Base-by-base conservation (phyloP, 2,329 filamentous ascomycete genomes). In the Blastomyces percursus region DNA sequence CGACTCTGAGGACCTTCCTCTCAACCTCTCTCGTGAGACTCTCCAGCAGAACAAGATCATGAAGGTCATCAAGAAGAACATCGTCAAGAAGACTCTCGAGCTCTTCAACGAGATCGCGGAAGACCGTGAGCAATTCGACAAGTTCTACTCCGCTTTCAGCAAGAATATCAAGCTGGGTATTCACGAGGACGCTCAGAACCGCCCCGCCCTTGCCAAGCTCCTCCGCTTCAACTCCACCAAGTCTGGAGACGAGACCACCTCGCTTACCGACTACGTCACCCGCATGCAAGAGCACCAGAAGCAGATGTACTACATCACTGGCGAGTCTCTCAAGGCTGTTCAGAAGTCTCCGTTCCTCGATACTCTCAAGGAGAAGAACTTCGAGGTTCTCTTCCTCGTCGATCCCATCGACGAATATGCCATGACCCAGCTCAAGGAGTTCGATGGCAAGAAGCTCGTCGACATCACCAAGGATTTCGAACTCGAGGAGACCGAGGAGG, bases 51-150 rank as follows among this genome's bases (percentile, higher is more conserved):
- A 97, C 90, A 97, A 97, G 91, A 99, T 99, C 85, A 97, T 97
- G 94, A 97, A 97, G 89, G 94, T 97, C 80, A 97, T 97, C 86
- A 96, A 95, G 88, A 99, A 99, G 91, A 99, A 99, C 88, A 96
- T 99, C 69, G 92, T 99, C 85, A 99, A 97, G 92, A 99, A 99
- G 90, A 90, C 91, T 69, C 91, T 99, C 69, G 94, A 99, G 85
- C 91, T 99, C 78, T 99, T 99, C 89, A 86, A 87, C 74, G 94
- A 99, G 85, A 99, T 99, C 68, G 88, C 94, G 64, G 94, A 99
- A 85, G 94, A 99, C 82, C 96, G 96, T 82, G 94, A 99, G 87
- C 90, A 96, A 80, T 99, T 99, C 79, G 94, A 99, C 87, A 99
- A 99, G 88, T 99, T 99, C 88, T 99, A 99, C 88, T 83, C 83